Percentiles rank a stretch among this genome's conserved stretches.
Evolutionary conservation across 2,329 filamentous ascomycete genomes (phyloP).

Genomic region (Hypoxylon sp.): DNA sequence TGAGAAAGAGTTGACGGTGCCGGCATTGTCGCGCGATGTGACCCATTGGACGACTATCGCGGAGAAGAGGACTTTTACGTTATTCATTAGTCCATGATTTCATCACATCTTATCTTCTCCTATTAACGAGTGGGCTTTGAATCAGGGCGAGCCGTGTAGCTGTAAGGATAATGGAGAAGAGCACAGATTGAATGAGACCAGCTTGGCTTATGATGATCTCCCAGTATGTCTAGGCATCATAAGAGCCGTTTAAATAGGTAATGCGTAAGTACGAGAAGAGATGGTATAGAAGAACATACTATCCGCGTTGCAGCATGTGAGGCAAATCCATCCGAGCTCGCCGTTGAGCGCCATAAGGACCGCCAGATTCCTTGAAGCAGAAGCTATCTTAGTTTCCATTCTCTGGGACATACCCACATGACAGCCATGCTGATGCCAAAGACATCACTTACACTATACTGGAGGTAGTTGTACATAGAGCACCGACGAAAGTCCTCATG

Average conservation of each 20-base stretch:
- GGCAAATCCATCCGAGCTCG: constrained; percentile 75
- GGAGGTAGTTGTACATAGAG: constrained; percentile 69
- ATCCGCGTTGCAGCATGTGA: constrained; percentile 76
- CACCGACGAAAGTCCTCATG: constrained; percentile 72
- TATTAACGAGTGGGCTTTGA: neutral
- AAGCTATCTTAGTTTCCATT: constrained; percentile 7
- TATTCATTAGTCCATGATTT: constrained; percentile 1
- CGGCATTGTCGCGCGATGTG: constrained; percentile 63
- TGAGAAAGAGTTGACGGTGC: constrained; percentile 36
- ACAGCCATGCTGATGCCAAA: neutral
- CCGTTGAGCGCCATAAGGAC: constrained; percentile 72
- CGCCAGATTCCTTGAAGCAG: constrained; percentile 66
- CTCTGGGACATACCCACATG: neutral
- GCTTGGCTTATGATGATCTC: neutral
- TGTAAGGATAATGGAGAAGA: neutral
- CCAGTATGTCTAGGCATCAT: neutral
- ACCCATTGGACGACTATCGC: constrained; percentile 75
- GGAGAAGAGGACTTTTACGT: constrained; percentile 69
- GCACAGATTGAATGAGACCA: neutral
- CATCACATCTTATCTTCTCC: neutral
- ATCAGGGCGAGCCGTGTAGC: neutral
- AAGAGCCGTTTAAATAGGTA: neutral
- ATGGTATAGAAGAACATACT: constrained; percentile 58
- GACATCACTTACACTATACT: constrained; percentile 66
- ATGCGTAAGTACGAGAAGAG: neutral